Conservation (phyloP, 495 filamentous ascomycete genomes). For the Cenococcum geophilum region DNA sequence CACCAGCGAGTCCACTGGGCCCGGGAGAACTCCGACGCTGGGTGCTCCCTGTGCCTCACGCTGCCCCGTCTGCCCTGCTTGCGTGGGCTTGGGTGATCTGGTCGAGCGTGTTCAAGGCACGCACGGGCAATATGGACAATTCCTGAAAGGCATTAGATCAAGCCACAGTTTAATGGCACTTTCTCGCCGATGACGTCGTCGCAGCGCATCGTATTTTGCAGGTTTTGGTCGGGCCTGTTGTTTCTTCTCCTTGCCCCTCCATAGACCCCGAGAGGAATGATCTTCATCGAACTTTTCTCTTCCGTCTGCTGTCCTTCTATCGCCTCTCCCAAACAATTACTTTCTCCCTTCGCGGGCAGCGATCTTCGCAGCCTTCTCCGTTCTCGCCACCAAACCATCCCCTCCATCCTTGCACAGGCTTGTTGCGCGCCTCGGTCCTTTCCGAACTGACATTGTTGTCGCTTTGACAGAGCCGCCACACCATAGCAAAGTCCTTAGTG, state of each 20-base stretch:
- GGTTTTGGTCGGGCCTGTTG: neutral
- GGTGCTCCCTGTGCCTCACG: no score
- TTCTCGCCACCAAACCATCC: neutral
- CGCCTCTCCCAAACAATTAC: neutral
- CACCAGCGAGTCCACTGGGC: no score
- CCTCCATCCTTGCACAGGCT: neutral
- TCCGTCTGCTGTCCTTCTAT: neutral
- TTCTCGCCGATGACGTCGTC: neutral
- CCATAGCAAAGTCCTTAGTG: neutral
- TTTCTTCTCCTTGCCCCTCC: neutral
- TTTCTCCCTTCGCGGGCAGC: neutral
- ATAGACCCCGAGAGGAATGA: neutral
- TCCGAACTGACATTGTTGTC: constrained; percentile 1
- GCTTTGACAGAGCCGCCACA: neutral
- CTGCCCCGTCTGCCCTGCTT: no score
- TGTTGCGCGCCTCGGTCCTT: neutral
- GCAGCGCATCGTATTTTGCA: neutral
- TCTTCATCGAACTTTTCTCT: neutral
- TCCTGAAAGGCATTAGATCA: neutral
- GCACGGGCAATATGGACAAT: neutral
- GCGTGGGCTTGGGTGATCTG: no score
- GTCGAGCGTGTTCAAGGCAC: neutral
- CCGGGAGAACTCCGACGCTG: no score
- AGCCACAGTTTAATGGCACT: neutral
- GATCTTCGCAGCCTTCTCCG: neutral